Evolutionary conservation across 768 basidiomycete genomes (phyloP).

Genomic region (Lactifluus subvellereus): DNA sequence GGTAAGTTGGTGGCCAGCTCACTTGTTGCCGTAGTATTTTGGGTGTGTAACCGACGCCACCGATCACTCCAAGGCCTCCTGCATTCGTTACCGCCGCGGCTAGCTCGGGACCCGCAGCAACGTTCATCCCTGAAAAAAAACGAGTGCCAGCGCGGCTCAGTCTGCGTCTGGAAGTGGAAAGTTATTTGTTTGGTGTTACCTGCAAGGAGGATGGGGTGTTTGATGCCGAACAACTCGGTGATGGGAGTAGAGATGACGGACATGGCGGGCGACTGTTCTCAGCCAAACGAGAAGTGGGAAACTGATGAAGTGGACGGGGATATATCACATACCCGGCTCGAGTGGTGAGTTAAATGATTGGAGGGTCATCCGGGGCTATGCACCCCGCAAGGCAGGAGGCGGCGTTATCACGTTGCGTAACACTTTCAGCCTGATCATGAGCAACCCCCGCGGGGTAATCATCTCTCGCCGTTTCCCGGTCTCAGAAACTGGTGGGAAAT

Average conservation of each 20-base stretch:
- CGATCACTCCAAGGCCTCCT: conserved; percentile 89
- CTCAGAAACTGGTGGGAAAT: too few relatives aligned
- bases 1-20: conserved; percentile 17
- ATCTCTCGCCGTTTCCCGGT: too few relatives aligned
- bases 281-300: too few relatives aligned
- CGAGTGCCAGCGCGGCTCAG: background rate
- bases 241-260: conserved; percentile 74
- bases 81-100: conserved; percentile 94
- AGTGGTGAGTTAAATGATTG: too few relatives aligned
- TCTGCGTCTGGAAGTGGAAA: background rate
- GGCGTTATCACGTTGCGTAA: too few relatives aligned
- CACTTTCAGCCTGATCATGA: too few relatives aligned
- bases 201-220: conserved; percentile 83
- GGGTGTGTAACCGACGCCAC: conserved; percentile 82
- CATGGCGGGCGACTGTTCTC: conserved; percentile 33
- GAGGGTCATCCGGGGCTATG: too few relatives aligned
- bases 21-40: conserved; percentile 77
- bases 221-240: conserved; percentile 82
- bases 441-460: too few relatives aligned
- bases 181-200: conserved; percentile 35
- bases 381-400: too few relatives aligned
- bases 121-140: conserved; percentile 51
- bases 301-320: background rate
- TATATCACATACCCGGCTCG: too few relatives aligned
- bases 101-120: conserved; percentile 71